These are phyloP conservation scores for Leccinum rimulosum DNA, from an alignment of 768 basidiomycete species.

Conservation along the genomic window DNA sequence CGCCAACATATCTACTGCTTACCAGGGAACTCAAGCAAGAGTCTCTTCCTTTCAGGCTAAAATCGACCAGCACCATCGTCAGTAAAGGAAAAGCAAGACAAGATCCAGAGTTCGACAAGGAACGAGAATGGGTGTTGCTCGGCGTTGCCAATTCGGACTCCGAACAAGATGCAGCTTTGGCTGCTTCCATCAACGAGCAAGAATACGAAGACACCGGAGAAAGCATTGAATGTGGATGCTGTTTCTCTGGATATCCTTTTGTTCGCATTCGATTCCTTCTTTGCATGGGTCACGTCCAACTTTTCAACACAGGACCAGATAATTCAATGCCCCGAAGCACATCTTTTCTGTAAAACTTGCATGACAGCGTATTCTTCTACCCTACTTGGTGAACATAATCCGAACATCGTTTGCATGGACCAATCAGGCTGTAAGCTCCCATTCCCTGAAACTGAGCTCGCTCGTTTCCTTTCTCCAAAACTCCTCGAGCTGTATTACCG, in stretches of 20 bases:
- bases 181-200: slow-evolving; percentile 37
- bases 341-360: slow-evolving; percentile 81
- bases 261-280: slow-evolving; percentile 41
- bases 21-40: slow-evolving; percentile 31
- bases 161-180: slow-evolving; percentile 28
- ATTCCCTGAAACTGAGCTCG: slow-evolving; percentile 69
- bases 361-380: slow-evolving; percentile 66
- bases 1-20: slow-evolving; percentile 60
- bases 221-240: slow-evolving; percentile 87
- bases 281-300: slow-evolving; percentile 1
- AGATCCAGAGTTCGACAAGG: slow-evolving; percentile 45
- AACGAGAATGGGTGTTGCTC: slow-evolving; percentile 47
- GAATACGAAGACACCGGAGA: slow-evolving; percentile 47
- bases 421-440: slow-evolving; percentile 64
- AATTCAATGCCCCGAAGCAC: slow-evolving; percentile 87
- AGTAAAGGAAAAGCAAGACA: slow-evolving; percentile 41
- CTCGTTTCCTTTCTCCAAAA: slow-evolving; percentile 63
- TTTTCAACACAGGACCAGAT: slow-evolving; percentile 59
- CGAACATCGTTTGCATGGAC: slow-evolving; percentile 78
- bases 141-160: slow-evolving; percentile 30
- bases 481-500: slow-evolving; percentile 69
- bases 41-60: slow-evolving; percentile 38
- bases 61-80: slow-evolving; percentile 32
- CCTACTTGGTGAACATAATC: slow-evolving; percentile 60
- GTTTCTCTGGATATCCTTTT: slow-evolving; percentile 70